Evolutionary conservation across 192 early-diverging fungal species (phyloP), one percentile per base, ranked within the genome.

Genomic region (Umbelopsis isabellina): DNA sequence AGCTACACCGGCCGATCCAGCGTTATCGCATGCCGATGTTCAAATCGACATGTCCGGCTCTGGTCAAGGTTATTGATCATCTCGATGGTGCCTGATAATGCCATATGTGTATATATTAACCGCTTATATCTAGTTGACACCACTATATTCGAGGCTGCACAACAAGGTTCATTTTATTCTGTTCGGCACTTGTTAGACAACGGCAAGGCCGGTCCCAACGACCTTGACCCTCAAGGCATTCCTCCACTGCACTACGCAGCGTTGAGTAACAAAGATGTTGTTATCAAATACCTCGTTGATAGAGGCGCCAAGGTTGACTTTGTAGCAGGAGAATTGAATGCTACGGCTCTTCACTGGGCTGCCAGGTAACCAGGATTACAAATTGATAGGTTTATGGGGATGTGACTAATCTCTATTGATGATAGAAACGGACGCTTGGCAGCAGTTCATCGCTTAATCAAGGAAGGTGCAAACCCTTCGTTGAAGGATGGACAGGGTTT

Each of bases 331-430:
- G 91, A 94, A 16, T 80, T 93, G 25, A 75, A 82, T n/a, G 94
- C 95, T 4, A 91, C 95, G 12, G 94, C 96, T 6, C 77, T 99
- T 66, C 96, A 97, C 68, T 99, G 97, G 97, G 96, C 96, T 22
- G 76, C 91, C 51, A 85, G 92, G 87, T 90, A 76, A 70, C n/a
- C 18, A 7, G 27, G 35, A 25, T 33, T 7, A n/a, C 13, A 16
- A 7, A 18, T 18, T 35, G 4, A 2, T 61, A 25, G 55, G 16
- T 16, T 4, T 3, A 20, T 22, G 48, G 2, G 47, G 23, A 13
- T 44, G 21, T 70, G 20, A 25, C 37, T 20, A 18, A 48, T 35
- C 46, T 53, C 9, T 47, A 37, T 13, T 35, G 30, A 1, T 67
- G 50, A 69, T 68, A 90, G 90, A 72, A 90, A 90, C 52, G 91